These are phyloP conservation scores for Penicillium bialowiezense DNA, from an alignment of 495 filamentous ascomycete species.

Conservation along the genomic window DNA sequence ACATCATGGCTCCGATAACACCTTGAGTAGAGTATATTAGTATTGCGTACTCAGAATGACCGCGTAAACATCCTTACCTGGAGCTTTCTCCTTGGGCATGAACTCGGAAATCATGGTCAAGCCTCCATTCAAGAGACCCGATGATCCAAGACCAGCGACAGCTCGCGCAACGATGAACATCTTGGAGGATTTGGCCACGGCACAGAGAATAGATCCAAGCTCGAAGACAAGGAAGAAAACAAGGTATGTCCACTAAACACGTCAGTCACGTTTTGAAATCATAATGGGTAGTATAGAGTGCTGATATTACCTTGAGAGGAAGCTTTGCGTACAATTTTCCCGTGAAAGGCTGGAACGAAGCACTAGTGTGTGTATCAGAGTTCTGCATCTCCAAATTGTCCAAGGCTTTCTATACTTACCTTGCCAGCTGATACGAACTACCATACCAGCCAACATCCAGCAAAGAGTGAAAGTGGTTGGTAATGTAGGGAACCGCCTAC, in stretches of 20 bases:
- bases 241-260: conserved; percentile 18
- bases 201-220: not conserved
- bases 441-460: conserved; percentile 37
- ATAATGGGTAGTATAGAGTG: too few species aligned
- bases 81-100: not conserved
- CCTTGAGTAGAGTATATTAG: not conserved
- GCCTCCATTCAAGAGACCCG: not conserved
- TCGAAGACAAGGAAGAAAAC: conserved; percentile 6
- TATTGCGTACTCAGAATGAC: not conserved
- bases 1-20: not conserved
- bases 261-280: not conserved
- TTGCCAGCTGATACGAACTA: conserved; percentile 28
- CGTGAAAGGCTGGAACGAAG: conserved; percentile 29
- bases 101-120: not conserved
- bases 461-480: conserved; percentile 23
- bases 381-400: too few species aligned
- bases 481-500: conserved; percentile 21
- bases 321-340: conserved; percentile 34
- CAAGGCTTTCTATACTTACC: conserved; percentile 3
- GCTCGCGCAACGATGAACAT: not conserved
- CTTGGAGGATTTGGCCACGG: not conserved
- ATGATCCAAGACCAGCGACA: not conserved
- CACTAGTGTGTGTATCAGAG: conserved; percentile 14
- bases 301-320: conserved; percentile 20
- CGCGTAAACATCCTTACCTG: not conserved